These are phyloP conservation scores for Rhazya stricta DNA, from an alignment of 257 asterid genomes.

Conservation along the genomic window DNA sequence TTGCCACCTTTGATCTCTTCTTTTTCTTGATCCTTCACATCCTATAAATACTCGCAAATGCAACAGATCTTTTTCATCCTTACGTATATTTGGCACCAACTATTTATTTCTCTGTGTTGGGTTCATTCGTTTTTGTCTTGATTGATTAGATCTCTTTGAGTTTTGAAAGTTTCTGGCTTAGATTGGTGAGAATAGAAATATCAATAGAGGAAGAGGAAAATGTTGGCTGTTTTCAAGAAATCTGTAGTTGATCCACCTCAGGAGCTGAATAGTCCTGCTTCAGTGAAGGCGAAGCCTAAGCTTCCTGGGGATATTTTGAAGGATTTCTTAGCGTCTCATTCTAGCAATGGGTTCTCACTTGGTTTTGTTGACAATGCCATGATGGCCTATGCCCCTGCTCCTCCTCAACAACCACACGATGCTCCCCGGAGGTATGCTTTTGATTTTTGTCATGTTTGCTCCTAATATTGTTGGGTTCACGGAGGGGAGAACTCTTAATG, in stretches of 20 bases:
- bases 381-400: conserved; percentile 51
- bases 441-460: background rate
- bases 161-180: conserved; percentile 7
- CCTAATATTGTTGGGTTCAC: background rate
- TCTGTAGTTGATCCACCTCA: conserved; percentile 71
- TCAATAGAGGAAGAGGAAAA: conserved; percentile 20
- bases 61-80: conserved; percentile 22
- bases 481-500: background rate
- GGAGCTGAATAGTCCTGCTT: conserved; percentile 72
- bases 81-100: conserved; percentile 6
- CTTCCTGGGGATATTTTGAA: conserved; percentile 50
- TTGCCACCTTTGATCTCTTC: conserved; percentile 33
- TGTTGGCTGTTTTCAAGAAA: conserved; percentile 79
- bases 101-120: background rate
- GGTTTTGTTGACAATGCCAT: conserved; percentile 56
- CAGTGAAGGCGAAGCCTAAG: conserved; percentile 28
- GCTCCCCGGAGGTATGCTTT: conserved; percentile 47
- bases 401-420: conserved; percentile 25
- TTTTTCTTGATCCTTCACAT: conserved; percentile 11
- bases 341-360: conserved; percentile 48
- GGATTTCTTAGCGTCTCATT: conserved; percentile 51
- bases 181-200: background rate
- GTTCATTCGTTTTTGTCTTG: background rate
- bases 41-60: conserved; percentile 39
- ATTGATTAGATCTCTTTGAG: background rate